phyloP scores from a whole-genome alignment of 2,329 filamentous ascomycete genomes.

The Colletotrichum sidae region DNA sequence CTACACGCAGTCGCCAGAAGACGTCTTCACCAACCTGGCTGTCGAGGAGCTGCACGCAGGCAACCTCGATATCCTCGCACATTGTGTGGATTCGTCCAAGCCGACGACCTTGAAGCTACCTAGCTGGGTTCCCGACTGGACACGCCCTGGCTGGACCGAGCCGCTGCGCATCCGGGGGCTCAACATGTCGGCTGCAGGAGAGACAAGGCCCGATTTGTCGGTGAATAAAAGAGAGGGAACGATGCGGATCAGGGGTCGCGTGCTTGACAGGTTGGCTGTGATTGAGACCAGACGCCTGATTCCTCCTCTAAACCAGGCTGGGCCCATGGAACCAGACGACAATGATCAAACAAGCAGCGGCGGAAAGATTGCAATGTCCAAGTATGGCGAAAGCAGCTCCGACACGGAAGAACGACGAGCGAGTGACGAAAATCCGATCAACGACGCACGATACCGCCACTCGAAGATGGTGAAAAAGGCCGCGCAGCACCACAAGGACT shows the following conservation, averaged over 20 bases:
- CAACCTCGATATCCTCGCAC: constrained; percentile 4
- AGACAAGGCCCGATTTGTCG: background rate
- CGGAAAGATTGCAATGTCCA: too few relatives aligned
- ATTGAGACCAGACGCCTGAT: constrained; percentile 11
- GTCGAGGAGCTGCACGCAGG: background rate
- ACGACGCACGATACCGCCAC: constrained; percentile 6
- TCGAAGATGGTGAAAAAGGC: background rate
- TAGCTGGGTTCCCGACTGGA: constrained; percentile 38
- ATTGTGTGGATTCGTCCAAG: constrained; percentile 21
- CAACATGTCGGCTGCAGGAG: background rate
- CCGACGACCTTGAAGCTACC: constrained; percentile 21
- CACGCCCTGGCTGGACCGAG: constrained; percentile 32
- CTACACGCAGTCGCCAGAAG: constrained; percentile 10
- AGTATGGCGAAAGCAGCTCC: background rate
- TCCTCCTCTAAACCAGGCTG: background rate
- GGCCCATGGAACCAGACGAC: background rate
- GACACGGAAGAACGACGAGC: background rate
- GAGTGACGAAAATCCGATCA: too few relatives aligned
- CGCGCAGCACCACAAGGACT: background rate
- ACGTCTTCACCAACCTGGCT: constrained; percentile 20
- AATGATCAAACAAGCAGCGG: too few relatives aligned
- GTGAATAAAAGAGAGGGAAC: background rate
- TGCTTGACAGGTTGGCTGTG: constrained; percentile 9
- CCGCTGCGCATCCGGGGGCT: constrained; percentile 23
- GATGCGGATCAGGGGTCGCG: constrained; percentile 11